A percentile compares a stretch with the other conserved stretches of the same genome.
These are phyloP conservation scores for Leishmania aethiopica DNA, from an alignment of 208 protist species.

Conservation along the genomic window DNA sequence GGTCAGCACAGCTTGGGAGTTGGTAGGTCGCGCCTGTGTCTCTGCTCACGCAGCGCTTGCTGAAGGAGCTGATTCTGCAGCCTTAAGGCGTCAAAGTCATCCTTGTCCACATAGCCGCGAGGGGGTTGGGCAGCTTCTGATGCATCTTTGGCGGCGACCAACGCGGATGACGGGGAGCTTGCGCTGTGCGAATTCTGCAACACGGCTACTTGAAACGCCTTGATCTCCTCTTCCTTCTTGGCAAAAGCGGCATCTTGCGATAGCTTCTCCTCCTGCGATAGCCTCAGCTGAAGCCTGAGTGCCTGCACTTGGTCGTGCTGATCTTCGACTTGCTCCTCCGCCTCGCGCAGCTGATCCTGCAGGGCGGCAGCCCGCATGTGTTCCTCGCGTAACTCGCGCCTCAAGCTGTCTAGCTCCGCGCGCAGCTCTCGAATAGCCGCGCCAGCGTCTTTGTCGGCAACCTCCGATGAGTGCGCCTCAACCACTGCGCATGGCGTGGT, in stretches of 20 bases:
- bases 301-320: conserved; percentile 39
- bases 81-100: conserved; percentile 59
- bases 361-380: conserved; percentile 25
- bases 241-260: conserved; percentile 25
- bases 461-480: not conserved
- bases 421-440: conserved; percentile 13
- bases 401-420: conserved; percentile 17
- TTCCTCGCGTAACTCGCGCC: conserved; percentile 24
- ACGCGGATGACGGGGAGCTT: not conserved
- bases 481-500: not conserved
- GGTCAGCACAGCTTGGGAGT: conserved; percentile 33
- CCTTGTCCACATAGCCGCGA: conserved; percentile 50
- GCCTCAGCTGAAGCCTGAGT: conserved; percentile 33
- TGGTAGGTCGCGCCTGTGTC: conserved; percentile 26
- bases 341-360: conserved; percentile 28
- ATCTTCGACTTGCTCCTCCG: conserved; percentile 33
- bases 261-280: conserved; percentile 43
- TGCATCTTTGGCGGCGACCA: not conserved
- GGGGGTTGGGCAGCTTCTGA: conserved; percentile 4
- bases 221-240: conserved; percentile 46
- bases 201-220: conserved; percentile 36
- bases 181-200: conserved; percentile 8
- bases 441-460: conserved; percentile 1
- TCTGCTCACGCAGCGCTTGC: conserved; percentile 53
- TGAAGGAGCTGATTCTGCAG: conserved; percentile 62